Evolutionary conservation across 495 filamentous ascomycete genomes (phyloP), one percentile per base, ranked within the genome.

Genomic region (Podospora fimiseda): DNA sequence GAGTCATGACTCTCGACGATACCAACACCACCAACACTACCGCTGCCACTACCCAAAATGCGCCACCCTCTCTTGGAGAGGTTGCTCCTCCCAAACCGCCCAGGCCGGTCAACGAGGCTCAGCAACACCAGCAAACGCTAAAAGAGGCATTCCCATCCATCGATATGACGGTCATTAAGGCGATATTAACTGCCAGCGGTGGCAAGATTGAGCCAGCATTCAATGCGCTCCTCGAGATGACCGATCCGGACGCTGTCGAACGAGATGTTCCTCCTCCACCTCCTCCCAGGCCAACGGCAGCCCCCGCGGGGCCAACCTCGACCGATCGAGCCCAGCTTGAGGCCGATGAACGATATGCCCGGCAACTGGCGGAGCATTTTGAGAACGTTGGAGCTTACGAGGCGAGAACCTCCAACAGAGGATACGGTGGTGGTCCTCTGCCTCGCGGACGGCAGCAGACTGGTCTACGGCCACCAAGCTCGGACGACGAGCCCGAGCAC

Each of bases 211-310:
- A 99, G 64, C 88, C 90, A 11, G 93, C 93, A 37, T 97, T 97
- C 74, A 93, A 96, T 72, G 93, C 94, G 22, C 80, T 99, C 7
- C 77, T 98, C 20, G 89, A 85, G 58, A 95, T 96, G 90, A 90
- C 90, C 49, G 93, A 98, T 70, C 93, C 93, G 18, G 84, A 84
- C 70, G 89, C 89, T 23, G 79, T 82, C 60, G 82, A 86, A 59
- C 82, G 90, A 30, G 73, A 74, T 11, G 65, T 63, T 15, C 72
- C 71, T 9, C 87, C 88, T 7, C 81, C 84, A 9, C 82, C 81
- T 58, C 89, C 89, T 7, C 88, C 87, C 41, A 81, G 87, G 41
- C 82, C 85, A 22, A 60, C 69, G 0, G 70, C 75, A 18, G 64
- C 70, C 18, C 60, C 70, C 15, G 43, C 49, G 1, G 64, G 65